Evolutionary conservation across 768 basidiomycete species (phyloP).

Genomic region (Candolleomyces aberdarensis): DNA sequence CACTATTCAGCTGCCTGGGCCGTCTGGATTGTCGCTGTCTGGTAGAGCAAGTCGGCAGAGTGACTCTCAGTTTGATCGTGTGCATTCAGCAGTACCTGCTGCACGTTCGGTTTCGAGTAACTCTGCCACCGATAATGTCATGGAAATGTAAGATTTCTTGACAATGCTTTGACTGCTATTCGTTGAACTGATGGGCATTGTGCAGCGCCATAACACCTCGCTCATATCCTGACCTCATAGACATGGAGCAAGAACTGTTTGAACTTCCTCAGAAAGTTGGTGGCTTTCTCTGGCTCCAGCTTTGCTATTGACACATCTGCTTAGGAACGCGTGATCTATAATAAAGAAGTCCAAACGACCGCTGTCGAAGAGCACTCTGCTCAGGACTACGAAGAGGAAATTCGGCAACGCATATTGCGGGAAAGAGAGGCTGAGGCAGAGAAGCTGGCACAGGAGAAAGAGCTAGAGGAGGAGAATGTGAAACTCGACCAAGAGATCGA

Average conservation of each 20-base stretch:
- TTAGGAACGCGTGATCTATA: conserved; percentile 78
- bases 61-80: conserved; percentile 47
- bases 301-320: background rate
- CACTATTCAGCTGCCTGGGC: conserved; percentile 32
- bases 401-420: conserved; percentile 66
- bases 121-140: conserved; percentile 62
- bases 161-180: conserved; percentile 4
- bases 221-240: conserved; percentile 74
- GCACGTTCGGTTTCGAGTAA: conserved; percentile 46
- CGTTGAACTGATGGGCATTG: conserved; percentile 3
- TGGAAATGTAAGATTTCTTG: conserved; percentile 55
- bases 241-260: conserved; percentile 86
- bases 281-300: conserved; percentile 1
- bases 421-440: conserved; percentile 63
- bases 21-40: conserved; percentile 35
- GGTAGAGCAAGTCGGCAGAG: conserved; percentile 72
- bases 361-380: conserved; percentile 55
- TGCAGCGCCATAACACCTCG: conserved; percentile 61
- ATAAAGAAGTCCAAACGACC: conserved; percentile 82
- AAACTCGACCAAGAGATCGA: conserved; percentile 86
- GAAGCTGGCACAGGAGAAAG: conserved; percentile 64
- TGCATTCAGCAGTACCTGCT: conserved; percentile 26
- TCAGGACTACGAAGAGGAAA: conserved; percentile 62
- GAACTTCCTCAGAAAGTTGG: conserved; percentile 83
- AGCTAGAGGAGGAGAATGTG: conserved; percentile 78